Evolutionary conservation across 805 yeast genomes (phyloP).

Genomic region (Candida dendrica): DNA sequence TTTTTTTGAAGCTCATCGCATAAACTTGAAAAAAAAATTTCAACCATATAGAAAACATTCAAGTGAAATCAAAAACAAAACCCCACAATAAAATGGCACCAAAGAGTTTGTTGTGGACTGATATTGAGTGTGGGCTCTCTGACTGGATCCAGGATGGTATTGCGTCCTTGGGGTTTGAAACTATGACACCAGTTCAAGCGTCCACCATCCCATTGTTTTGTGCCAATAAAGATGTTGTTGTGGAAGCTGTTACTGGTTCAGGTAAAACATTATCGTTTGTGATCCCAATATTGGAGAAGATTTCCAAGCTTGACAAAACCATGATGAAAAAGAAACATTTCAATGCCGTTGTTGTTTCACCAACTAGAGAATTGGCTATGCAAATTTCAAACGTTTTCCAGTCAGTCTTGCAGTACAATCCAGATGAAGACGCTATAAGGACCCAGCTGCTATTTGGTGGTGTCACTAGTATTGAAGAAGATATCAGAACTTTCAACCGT

Average conservation of each 20-base stretch:
- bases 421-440: slow-evolving; percentile 38
- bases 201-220: slow-evolving; percentile 81
- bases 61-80: neutral
- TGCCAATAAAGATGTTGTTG: slow-evolving; percentile 88
- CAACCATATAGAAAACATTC: neutral
- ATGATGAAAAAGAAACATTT: slow-evolving; percentile 40
- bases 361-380: slow-evolving; percentile 59
- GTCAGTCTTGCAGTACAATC: slow-evolving; percentile 48
- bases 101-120: slow-evolving; percentile 56
- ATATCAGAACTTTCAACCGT: slow-evolving; percentile 48
- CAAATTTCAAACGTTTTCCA: slow-evolving; percentile 68
- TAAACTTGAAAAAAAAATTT: slow-evolving; percentile 1
- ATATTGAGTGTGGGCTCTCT: slow-evolving; percentile 41
- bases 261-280: slow-evolving; percentile 95
- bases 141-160: slow-evolving; percentile 72
- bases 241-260: slow-evolving; percentile 95
- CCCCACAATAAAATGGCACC: slow-evolving; percentile 13
- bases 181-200: slow-evolving; percentile 97
- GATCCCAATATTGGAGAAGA: slow-evolving; percentile 71
- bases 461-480: slow-evolving; percentile 58
- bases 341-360: slow-evolving; percentile 63
- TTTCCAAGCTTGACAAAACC: slow-evolving; percentile 27
- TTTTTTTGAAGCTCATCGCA: no score
- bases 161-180: slow-evolving; percentile 61
- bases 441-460: slow-evolving; percentile 66